phyloP scores from a whole-genome alignment of 1,139 yeast genomes.

The Lodderomyces pseudojiufengensis region DNA sequence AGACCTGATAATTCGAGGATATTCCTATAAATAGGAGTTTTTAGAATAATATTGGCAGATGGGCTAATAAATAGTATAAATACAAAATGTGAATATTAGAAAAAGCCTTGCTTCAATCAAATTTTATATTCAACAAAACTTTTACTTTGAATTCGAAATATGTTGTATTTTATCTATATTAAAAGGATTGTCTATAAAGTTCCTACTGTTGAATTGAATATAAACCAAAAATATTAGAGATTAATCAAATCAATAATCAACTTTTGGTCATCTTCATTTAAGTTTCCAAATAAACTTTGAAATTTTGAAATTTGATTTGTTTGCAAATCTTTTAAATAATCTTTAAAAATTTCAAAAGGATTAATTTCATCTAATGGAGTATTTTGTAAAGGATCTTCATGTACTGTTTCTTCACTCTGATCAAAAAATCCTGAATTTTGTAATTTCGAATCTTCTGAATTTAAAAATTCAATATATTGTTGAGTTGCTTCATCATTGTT shows the following conservation, averaged over 20 bases:
- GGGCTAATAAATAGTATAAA: no score
- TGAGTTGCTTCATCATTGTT: constrained; percentile 20
- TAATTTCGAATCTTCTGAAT: constrained; percentile 26
- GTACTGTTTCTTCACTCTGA: constrained; percentile 53
- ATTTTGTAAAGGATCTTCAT: constrained; percentile 78
- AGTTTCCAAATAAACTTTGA: constrained; percentile 15
- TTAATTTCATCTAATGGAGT: constrained; percentile 75
- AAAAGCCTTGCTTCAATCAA: no score
- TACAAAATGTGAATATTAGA: no score
- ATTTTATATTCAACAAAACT: no score
- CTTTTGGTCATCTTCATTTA: constrained; percentile 13
- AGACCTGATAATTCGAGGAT: no score
- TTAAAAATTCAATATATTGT: constrained; percentile 9
- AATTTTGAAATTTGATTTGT: constrained; percentile 13
- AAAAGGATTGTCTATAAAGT: no score
- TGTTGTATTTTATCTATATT: no score
- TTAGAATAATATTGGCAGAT: no score
- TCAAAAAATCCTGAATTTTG: constrained; percentile 39
- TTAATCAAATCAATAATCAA: constrained; percentile 12
- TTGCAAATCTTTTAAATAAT: constrained; percentile 12
- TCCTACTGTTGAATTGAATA: no score
- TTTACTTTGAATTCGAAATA: no score
- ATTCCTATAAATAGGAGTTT: no score
- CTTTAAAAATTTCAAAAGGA: constrained; percentile 27
- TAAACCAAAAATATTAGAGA: no score